These are phyloP conservation scores for Elsinoe australis DNA, from an alignment of 2,329 filamentous ascomycete species.

Conservation along the genomic window DNA sequence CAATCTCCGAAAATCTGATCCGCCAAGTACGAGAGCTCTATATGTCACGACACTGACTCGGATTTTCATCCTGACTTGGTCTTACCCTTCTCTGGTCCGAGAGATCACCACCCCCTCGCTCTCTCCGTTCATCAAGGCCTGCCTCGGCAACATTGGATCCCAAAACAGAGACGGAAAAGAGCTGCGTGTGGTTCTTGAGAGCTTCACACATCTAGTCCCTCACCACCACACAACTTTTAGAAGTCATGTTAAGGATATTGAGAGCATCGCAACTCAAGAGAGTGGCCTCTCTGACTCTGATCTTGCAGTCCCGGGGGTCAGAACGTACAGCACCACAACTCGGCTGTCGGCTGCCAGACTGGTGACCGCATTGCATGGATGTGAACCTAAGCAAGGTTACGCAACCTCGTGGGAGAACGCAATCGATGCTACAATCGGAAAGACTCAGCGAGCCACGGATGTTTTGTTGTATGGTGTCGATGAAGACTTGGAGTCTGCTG, in stretches of 20 bases:
- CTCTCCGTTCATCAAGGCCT: conserved; percentile 64
- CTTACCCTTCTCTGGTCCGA: conserved; percentile 72
- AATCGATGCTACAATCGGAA: conserved; percentile 53
- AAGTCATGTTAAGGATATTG: conserved; percentile 63
- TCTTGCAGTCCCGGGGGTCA: too few species aligned
- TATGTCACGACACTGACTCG: conserved; percentile 69
- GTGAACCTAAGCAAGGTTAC: conserved; percentile 69
- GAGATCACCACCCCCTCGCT: conserved; percentile 83
- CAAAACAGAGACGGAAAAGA: conserved; percentile 28
- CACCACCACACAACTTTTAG: conserved; percentile 77
- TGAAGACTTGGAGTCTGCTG: conserved; percentile 71
- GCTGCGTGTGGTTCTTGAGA: conserved; percentile 61
- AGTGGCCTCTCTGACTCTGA: conserved; percentile 37
- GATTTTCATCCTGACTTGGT: conserved; percentile 75
- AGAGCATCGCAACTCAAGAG: conserved; percentile 50
- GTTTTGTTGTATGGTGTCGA: conserved; percentile 68
- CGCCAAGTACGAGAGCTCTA: conserved; percentile 65
- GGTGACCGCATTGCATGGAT: conserved; percentile 63
- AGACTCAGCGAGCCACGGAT: conserved; percentile 64
- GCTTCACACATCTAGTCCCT: conserved; percentile 65
- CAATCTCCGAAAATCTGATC: conserved; percentile 73
- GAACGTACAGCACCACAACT: conserved; percentile 3
- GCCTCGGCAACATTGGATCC: conserved; percentile 54
- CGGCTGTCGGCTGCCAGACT: conserved; percentile 16
- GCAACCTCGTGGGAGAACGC: conserved; percentile 71